Evolutionary conservation across 108 stramenopile species (phyloP), one percentile per base, ranked within the genome.

Genomic region (Cyclotella atomus): DNA sequence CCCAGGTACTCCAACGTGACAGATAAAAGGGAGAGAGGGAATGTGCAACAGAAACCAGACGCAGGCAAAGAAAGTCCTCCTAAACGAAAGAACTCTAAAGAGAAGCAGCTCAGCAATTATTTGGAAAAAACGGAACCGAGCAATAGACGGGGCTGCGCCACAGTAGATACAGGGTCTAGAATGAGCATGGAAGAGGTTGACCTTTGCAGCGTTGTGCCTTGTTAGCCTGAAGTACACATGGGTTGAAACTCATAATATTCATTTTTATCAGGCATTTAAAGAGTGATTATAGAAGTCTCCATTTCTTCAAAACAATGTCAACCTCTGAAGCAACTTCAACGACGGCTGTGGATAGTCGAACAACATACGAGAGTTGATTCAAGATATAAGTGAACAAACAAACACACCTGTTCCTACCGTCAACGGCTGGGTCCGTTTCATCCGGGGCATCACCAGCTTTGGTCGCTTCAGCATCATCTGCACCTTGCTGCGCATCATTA

Each of bases 321-420:
- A 93, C 65, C 62, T 93, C 87, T 46, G 88, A 84, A 35, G 85
- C 78, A 17, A 69, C 72, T 64, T 81, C 89, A 20, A 93, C 65
- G 38, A 67, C 76, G 14, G 71, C 80, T 52, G 52, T 23, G 24
- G 24, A 3, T 2, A 52, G 20, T 23, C 10, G 2, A 3, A 23
- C 1, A 23, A 23, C 9, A 1, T 1, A 24, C 12, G 38, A 41
- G 12, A 41, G 12, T 41, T 41, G 12, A 12, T 41, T 9, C 12
- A 9, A 9, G 12, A 23, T 23, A 9, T 23, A 52, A 52, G 21
- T 9, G 9, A 52, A 24, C 24, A n/a, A 52, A 21, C 52, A 3
- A 52, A 19, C 21, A 52, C 1, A 23, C 20, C 10, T 3, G 21
- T 23, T 21, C 52, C 24, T 23, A 52, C 52, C 52, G 70, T 93